These are phyloP conservation scores for Cupressus sempervirens DNA, from an alignment of 75 land plant species.

Conservation along the genomic window DNA sequence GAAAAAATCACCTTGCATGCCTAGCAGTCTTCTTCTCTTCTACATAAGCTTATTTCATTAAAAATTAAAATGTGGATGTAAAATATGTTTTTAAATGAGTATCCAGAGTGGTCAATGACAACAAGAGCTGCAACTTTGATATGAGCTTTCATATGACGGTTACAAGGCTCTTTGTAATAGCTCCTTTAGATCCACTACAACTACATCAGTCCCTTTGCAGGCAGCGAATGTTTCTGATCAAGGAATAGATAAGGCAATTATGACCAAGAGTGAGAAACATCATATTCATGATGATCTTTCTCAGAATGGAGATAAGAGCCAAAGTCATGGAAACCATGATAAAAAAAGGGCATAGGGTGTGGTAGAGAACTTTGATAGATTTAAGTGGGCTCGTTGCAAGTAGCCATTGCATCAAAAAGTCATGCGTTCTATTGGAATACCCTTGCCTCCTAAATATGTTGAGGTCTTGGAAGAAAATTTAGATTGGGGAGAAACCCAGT, in stretches of 20 bases:
- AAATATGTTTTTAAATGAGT: too few species aligned
- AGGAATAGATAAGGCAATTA: too few species aligned
- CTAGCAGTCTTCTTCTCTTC: too few species aligned
- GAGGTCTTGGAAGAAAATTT: conserved; percentile 78
- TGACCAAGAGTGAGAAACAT: too few species aligned
- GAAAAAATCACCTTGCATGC: too few species aligned
- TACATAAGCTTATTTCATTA: too few species aligned
- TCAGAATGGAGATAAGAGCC: conserved; percentile 40
- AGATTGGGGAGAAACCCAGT: conserved; percentile 87
- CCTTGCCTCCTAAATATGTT: conserved; percentile 65
- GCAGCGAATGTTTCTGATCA: not conserved
- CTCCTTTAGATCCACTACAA: conserved; percentile 28
- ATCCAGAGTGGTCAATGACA: too few species aligned
- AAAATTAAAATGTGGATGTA: too few species aligned
- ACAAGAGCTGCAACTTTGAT: too few species aligned
- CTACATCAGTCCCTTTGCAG: conserved; percentile 30
- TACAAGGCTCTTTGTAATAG: conserved; percentile 64
- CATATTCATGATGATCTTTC: too few species aligned
- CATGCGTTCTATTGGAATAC: conserved; percentile 81
- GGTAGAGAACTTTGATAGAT: conserved; percentile 41
- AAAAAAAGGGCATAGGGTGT: conserved; percentile 18
- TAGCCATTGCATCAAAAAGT: conserved; percentile 66
- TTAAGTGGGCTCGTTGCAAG: conserved; percentile 83
- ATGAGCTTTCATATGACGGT: conserved; percentile 74
- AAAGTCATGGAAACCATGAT: conserved; percentile 33